Percentiles rank a stretch among this genome's conserved stretches.
Evolutionary conservation across 257 asterid species (phyloP).

Genomic region (Solanum piurae): DNA sequence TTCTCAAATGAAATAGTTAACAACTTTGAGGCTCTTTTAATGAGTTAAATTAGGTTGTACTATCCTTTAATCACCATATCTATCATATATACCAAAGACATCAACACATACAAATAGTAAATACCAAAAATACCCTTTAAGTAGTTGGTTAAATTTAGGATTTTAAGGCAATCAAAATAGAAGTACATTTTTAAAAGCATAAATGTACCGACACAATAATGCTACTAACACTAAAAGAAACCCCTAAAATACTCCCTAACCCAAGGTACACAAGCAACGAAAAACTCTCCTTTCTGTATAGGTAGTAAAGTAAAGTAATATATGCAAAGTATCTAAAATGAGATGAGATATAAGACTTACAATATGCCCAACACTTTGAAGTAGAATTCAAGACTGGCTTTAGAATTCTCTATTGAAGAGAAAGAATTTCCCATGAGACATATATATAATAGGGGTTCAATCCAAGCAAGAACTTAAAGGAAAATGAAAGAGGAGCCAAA

Average conservation of each 20-base stretch:
- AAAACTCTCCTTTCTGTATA: not conserved
- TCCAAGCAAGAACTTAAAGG: not conserved
- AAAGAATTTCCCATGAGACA: not conserved
- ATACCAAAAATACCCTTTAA: not conserved
- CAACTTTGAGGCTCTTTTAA: not conserved
- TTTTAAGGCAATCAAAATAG: not conserved
- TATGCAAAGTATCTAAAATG: too few species aligned
- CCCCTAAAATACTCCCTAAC: not conserved
- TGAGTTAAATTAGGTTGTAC: not conserved
- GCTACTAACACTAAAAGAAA: not conserved
- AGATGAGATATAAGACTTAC: constrained; percentile 35
- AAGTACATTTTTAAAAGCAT: not conserved
- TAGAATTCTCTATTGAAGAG: constrained; percentile 50
- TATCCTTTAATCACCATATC: not conserved
- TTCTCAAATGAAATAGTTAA: not conserved
- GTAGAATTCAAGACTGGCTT: constrained; percentile 92
- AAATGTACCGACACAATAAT: not conserved
- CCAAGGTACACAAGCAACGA: not conserved
- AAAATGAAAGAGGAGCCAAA: not conserved
- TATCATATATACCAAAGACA: not conserved
- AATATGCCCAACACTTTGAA: constrained; percentile 84
- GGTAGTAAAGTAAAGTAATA: not conserved
- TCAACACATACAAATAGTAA: not conserved
- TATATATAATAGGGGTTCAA: not conserved
- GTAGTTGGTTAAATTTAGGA: not conserved